Evolutionary conservation across 2,329 filamentous ascomycete species (phyloP).

Genomic region (Aplosporella prunicola): DNA sequence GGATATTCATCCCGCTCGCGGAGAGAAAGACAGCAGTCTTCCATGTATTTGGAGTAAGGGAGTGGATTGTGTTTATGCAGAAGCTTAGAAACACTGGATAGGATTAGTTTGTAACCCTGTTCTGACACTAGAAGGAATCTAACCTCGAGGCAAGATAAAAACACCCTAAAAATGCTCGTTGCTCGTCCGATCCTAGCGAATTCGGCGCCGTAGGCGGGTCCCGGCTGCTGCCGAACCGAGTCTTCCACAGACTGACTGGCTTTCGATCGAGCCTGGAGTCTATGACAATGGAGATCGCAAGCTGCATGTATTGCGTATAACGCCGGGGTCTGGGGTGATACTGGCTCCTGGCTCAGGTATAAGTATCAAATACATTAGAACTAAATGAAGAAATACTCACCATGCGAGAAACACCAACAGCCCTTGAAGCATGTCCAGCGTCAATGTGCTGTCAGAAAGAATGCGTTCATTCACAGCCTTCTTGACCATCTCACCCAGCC

Average conservation of each 20-base stretch:
- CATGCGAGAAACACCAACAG: conserved; percentile 29
- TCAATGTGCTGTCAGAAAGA: conserved; percentile 23
- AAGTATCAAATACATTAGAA: background rate
- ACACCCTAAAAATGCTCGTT: conserved; percentile 35
- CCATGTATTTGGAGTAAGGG: conserved; percentile 25
- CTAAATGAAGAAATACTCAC: conserved; percentile 13
- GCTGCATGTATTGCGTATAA: conserved; percentile 2
- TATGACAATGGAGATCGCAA: conserved; percentile 16
- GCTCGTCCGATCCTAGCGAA: conserved; percentile 34
- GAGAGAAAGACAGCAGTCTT: conserved; percentile 28
- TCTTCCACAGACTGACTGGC: conserved; percentile 13
- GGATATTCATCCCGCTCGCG: conserved; percentile 21
- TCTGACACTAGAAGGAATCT: conserved; percentile 11
- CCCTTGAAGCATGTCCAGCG: conserved; percentile 33
- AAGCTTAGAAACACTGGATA: conserved; percentile 25
- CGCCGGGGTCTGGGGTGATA: conserved; percentile 21
- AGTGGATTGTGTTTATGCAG: conserved; percentile 32
- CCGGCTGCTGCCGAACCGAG: conserved; percentile 11
- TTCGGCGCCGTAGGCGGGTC: conserved; percentile 7
- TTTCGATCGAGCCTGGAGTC: conserved; percentile 22
- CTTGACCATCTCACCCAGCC: conserved; percentile 20
- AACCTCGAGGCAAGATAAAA: conserved; percentile 37
- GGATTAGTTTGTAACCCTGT: conserved; percentile 9
- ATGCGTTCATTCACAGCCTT: conserved; percentile 22
- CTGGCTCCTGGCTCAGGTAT: conserved; percentile 19